Percentiles rank a stretch among this genome's conserved stretches.
Conservation (phyloP, 257 asterid genomes). For the Buddleja alternifolia region DNA sequence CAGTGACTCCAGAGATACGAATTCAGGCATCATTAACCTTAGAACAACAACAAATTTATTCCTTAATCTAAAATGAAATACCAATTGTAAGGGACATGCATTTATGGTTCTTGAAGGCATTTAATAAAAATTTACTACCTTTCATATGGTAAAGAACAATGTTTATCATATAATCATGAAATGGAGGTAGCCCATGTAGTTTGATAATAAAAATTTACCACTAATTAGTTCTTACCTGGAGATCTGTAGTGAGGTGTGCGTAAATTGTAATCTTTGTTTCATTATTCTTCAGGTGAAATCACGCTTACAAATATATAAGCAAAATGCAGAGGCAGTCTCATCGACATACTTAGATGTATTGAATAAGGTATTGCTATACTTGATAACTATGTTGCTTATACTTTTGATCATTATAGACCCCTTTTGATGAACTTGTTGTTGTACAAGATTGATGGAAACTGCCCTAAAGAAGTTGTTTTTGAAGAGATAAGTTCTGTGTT, state of each 20-base stretch:
- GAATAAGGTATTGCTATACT: constrained; percentile 53
- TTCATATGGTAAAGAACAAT: background rate
- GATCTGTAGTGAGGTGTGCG: constrained; percentile 23
- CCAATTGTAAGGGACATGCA: background rate
- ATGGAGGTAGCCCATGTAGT: background rate
- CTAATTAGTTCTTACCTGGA: constrained; percentile 22
- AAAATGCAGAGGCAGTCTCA: constrained; percentile 66
- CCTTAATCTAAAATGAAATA: background rate
- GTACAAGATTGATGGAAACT: constrained; percentile 79
- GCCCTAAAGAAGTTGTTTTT: constrained; percentile 68
- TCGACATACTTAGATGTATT: constrained; percentile 61
- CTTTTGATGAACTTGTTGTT: constrained; percentile 23
- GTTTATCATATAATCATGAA: constrained; percentile 6
- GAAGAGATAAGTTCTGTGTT: constrained; percentile 67
- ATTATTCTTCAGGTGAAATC: constrained; percentile 67
- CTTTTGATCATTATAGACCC: constrained; percentile 18
- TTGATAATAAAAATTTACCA: background rate
- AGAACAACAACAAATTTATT: background rate
- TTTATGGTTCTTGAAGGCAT: background rate
- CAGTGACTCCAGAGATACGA: background rate
- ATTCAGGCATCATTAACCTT: background rate
- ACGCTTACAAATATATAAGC: constrained; percentile 80
- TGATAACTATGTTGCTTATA: constrained; percentile 15
- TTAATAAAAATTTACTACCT: background rate
- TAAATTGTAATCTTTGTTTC: constrained; percentile 18